Evolutionary conservation across 345 rosid genomes (phyloP).

Genomic region (Lumnitzera racemosa): DNA sequence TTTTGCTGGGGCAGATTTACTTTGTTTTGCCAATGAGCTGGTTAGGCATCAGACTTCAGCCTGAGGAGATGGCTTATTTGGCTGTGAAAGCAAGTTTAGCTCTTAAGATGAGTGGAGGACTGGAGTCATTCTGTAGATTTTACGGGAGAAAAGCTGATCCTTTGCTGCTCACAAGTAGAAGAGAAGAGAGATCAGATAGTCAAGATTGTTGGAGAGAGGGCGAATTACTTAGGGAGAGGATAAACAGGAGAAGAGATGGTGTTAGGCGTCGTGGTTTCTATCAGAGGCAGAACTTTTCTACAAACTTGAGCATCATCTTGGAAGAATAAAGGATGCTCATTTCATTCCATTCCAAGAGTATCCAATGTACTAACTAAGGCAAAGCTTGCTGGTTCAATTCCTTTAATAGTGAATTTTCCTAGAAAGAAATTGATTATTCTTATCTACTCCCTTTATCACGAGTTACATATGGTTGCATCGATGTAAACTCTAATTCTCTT

Average conservation of each 20-base stretch:
- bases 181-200: not conserved
- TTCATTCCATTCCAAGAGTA: too few relatives aligned
- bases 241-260: not conserved
- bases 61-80: slow-evolving; percentile 52
- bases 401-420: too few relatives aligned
- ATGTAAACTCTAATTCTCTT: too few relatives aligned
- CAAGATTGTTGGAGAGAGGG: not conserved
- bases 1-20: slow-evolving; percentile 39
- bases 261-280: not conserved
- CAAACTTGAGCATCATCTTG: slow-evolving; percentile 15
- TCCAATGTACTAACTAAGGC: too few relatives aligned
- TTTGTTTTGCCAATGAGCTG: slow-evolving; percentile 39
- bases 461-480: too few relatives aligned
- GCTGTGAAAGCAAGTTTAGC: slow-evolving; percentile 54
- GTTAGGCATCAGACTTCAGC: slow-evolving; percentile 23
- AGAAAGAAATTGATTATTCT: too few relatives aligned
- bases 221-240: not conserved
- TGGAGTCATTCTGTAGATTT: slow-evolving; percentile 4
- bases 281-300: not conserved
- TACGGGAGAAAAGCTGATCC: slow-evolving; percentile 10
- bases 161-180: slow-evolving; percentile 1
- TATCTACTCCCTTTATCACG: too few relatives aligned
- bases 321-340: slow-evolving; percentile 13
- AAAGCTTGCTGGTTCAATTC: too few relatives aligned
- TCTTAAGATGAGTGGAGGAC: slow-evolving; percentile 10